Conservation (phyloP, 2,329 filamentous ascomycete genomes). For the Aspergillus costaricaensis region DNA sequence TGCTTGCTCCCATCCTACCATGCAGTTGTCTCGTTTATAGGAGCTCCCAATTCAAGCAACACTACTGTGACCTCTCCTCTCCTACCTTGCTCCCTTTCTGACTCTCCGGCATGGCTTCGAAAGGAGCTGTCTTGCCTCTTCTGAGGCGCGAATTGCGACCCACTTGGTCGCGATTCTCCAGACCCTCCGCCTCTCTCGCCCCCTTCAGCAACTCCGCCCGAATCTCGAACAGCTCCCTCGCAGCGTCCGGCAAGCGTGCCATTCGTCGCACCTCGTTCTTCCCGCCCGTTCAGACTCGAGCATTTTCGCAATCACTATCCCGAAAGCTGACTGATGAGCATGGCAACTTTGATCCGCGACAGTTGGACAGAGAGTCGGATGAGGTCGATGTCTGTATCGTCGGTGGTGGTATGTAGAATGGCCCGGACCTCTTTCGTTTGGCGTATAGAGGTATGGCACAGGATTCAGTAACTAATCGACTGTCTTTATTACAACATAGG, state of each 20-base stretch:
- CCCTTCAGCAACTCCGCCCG: slow-evolving; percentile 25
- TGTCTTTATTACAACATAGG: slow-evolving; percentile 47
- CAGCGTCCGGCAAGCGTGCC: slow-evolving; percentile 21
- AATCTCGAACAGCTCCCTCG: slow-evolving; percentile 22
- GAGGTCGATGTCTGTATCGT: slow-evolving; percentile 96
- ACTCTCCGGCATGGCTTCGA: slow-evolving; percentile 43
- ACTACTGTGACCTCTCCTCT: slow-evolving; percentile 5
- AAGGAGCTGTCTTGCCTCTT: slow-evolving; percentile 43
- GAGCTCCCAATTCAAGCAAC: slow-evolving; percentile 4
- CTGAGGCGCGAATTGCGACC: slow-evolving; percentile 44
- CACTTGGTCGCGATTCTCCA: slow-evolving; percentile 31
- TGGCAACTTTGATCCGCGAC: slow-evolving; percentile 64
- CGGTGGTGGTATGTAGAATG: slow-evolving; percentile 66
- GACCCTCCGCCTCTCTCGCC: slow-evolving; percentile 26
- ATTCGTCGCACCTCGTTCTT: slow-evolving; percentile 26
- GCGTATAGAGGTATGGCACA: neutral
- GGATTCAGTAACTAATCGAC: slow-evolving; percentile 6
- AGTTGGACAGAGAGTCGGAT: slow-evolving; percentile 83
- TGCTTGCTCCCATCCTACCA: slow-evolving; percentile 11
- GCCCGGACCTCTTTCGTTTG: neutral
- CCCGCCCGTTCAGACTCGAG: slow-evolving; percentile 36
- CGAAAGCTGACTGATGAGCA: slow-evolving; percentile 49
- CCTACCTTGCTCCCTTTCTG: neutral
- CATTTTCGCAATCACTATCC: slow-evolving; percentile 48
- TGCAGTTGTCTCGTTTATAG: slow-evolving; percentile 18